Evolutionary conservation across 306 rosid genomes (phyloP).

Genomic region (Citrullus colocynthis): DNA sequence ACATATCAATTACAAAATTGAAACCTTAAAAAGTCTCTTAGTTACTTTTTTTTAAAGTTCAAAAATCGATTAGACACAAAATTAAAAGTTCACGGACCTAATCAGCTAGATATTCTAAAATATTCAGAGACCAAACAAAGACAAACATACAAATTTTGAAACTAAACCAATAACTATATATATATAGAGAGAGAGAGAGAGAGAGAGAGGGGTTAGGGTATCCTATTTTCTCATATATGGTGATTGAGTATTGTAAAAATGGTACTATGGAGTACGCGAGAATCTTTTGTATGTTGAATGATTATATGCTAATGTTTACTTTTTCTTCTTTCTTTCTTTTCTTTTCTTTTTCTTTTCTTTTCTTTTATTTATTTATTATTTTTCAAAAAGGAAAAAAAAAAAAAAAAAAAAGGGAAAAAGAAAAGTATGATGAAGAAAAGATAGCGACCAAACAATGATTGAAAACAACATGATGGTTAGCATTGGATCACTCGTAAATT

Average conservation of each 20-base stretch:
- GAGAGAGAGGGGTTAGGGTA: not conserved
- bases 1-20: too few relatives aligned
- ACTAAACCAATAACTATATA: too few relatives aligned
- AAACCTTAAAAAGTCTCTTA: too few relatives aligned
- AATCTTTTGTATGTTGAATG: not conserved
- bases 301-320: not conserved
- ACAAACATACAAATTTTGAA: too few relatives aligned
- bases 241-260: not conserved
- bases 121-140: too few relatives aligned
- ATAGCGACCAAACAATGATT: conserved; percentile 21
- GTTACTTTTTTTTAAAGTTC: too few relatives aligned
- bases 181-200: not conserved
- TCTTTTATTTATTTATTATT: not conserved
- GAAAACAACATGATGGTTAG: conserved; percentile 15
- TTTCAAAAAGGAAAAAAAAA: not conserved
- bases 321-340: too few relatives aligned
- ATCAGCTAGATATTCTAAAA: too few relatives aligned
- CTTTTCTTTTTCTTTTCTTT: not conserved
- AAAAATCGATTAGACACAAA: too few relatives aligned
- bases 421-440: not conserved
- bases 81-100: too few relatives aligned
- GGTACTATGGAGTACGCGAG: conserved; percentile 1
- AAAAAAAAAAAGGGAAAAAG: not conserved
- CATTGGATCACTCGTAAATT: conserved; percentile 7
- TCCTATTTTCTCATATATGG: not conserved